Evolutionary conservation across 129 eudicot species (phyloP).

Genomic region (Artemisia argyi): DNA sequence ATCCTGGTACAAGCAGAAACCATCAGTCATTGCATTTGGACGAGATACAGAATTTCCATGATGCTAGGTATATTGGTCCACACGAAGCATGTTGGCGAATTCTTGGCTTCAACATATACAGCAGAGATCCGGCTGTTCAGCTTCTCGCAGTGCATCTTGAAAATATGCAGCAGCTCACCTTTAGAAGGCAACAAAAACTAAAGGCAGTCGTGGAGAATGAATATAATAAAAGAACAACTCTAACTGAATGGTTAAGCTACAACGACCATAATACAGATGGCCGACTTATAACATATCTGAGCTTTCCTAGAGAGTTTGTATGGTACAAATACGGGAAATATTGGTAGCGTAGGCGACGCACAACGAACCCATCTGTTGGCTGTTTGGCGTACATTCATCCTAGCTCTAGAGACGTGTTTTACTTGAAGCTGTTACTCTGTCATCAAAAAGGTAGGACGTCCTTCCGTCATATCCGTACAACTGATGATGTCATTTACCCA

Average conservation of each 20-base stretch:
- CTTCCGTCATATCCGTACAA: background rate
- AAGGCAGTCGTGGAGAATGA: background rate
- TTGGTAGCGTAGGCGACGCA: background rate
- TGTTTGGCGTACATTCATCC: background rate
- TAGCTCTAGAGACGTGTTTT: background rate
- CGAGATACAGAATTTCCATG: background rate
- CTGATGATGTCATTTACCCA: background rate
- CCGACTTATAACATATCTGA: too few relatives aligned
- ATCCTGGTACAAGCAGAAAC: background rate
- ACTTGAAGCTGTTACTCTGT: background rate
- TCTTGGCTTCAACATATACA: background rate
- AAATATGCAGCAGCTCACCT: conserved; percentile 4
- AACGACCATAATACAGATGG: too few relatives aligned
- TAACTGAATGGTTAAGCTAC: too few relatives aligned
- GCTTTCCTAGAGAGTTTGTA: too few relatives aligned
- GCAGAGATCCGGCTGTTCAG: background rate
- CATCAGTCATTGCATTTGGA: background rate
- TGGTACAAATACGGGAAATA: too few relatives aligned
- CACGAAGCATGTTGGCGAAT: too few relatives aligned
- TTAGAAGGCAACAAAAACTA: background rate
- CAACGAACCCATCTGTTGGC: background rate
- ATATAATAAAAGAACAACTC: too few relatives aligned
- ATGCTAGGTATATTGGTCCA: background rate
- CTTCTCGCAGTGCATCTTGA: conserved; percentile 14
- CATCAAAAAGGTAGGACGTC: background rate